These are phyloP conservation scores for Stagonosporopsis cucurbitacearum DNA, from an alignment of 2,329 filamentous ascomycete genomes.

Conservation along the genomic window DNA sequence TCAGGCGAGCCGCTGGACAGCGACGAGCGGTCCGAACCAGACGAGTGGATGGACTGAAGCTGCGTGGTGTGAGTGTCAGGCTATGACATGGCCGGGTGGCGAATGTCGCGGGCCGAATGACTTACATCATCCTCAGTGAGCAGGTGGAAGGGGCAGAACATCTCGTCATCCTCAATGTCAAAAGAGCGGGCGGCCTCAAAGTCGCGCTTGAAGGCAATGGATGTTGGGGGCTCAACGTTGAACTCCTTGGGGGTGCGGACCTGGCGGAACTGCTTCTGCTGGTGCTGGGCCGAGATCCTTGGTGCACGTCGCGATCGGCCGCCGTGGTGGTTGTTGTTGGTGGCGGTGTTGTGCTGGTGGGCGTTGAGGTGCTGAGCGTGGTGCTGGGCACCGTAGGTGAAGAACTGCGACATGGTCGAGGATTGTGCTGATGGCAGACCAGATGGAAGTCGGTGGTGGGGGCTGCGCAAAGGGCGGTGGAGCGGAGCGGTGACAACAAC, in stretches of 20 bases:
- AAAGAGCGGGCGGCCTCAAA: slow-evolving; percentile 94
- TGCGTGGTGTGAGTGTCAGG: slow-evolving; percentile 54
- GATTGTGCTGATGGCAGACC: slow-evolving; percentile 24
- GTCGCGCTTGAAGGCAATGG: slow-evolving; percentile 80
- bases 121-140: slow-evolving; percentile 91
- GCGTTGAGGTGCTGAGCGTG: slow-evolving; percentile 58
- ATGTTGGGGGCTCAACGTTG: slow-evolving; percentile 75
- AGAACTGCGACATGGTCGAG: slow-evolving; percentile 55
- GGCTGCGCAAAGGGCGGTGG: slow-evolving; percentile 24
- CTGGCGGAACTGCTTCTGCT: slow-evolving; percentile 86
- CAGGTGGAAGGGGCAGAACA: slow-evolving; percentile 87
- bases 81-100: slow-evolving; percentile 35
- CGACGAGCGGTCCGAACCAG: slow-evolving; percentile 89
- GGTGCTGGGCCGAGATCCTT: slow-evolving; percentile 79
- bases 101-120: slow-evolving; percentile 31
- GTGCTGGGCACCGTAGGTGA: slow-evolving; percentile 57
- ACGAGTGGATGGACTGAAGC: slow-evolving; percentile 90
- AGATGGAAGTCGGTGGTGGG: slow-evolving; percentile 28
- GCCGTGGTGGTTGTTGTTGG: slow-evolving; percentile 65
- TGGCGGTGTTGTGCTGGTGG: slow-evolving; percentile 73
- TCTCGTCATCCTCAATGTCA: slow-evolving; percentile 92
- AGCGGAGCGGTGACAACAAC: slow-evolving; percentile 33
- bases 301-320: slow-evolving; percentile 86
- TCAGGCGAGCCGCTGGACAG: slow-evolving; percentile 93
- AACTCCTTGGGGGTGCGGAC: slow-evolving; percentile 84